Conservation (phyloP, 2,329 filamentous ascomycete genomes). For the Cladophialophora psammophila region DNA sequence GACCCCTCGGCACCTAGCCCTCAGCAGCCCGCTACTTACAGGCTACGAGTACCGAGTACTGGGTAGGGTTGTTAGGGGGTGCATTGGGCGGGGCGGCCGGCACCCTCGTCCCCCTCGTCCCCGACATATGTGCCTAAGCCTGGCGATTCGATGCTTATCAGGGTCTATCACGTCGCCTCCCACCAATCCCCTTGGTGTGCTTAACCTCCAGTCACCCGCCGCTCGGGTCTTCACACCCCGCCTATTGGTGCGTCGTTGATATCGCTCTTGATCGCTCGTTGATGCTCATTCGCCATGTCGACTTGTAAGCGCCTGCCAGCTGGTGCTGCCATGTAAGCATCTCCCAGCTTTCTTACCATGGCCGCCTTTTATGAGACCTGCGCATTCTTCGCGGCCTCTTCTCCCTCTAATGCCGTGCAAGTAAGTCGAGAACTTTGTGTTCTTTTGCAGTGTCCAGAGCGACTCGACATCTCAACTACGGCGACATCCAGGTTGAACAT, state of each 20-base stretch:
- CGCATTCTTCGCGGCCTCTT: conserved; percentile 9
- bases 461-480: conserved; percentile 5
- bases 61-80: background rate
- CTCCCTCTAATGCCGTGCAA: conserved; percentile 20
- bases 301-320: conserved; percentile 35
- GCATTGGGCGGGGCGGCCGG: background rate
- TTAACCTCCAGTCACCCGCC: conserved; percentile 1
- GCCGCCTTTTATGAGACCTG: conserved; percentile 15
- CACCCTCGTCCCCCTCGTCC: too few relatives aligned
- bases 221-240: conserved; percentile 19
- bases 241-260: conserved; percentile 12
- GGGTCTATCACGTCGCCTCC: conserved; percentile 14
- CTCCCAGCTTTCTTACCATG: conserved; percentile 15
- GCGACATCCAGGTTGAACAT: conserved; percentile 20
- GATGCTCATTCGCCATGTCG: conserved; percentile 30
- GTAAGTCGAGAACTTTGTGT: background rate
- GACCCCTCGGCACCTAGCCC: background rate
- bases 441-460: background rate
- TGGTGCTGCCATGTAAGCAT: conserved; percentile 29
- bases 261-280: background rate
- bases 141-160: conserved; percentile 23
- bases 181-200: conserved; percentile 16
- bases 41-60: too few relatives aligned
- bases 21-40: background rate
- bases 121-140: too few relatives aligned